A percentile compares a stretch with the other conserved stretches of the same genome.
phyloP scores from a whole-genome alignment of 2,329 filamentous ascomycete genomes.

The Aspergillus phoenicis region DNA sequence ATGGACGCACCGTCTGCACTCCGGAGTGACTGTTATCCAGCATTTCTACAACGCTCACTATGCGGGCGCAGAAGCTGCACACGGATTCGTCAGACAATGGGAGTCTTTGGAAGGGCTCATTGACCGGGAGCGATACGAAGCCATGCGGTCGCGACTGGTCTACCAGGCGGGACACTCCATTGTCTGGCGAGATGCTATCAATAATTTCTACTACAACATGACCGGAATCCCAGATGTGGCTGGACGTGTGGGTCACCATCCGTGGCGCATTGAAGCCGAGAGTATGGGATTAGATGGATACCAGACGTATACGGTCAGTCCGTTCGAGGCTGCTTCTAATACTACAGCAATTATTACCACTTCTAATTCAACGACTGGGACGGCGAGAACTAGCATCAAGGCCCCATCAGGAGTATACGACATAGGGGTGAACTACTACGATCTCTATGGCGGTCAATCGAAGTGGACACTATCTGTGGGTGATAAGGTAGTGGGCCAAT shows the following conservation, averaged over 20 bases:
- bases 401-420: slow-evolving; percentile 61
- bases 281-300: slow-evolving; percentile 65
- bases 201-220: slow-evolving; percentile 63
- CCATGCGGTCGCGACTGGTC: slow-evolving; percentile 60
- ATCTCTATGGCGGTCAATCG: slow-evolving; percentile 61
- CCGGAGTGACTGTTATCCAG: slow-evolving; percentile 68
- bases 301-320: slow-evolving; percentile 54
- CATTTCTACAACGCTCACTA: slow-evolving; percentile 69
- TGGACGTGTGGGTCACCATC: slow-evolving; percentile 62
- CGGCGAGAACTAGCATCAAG: slow-evolving; percentile 50
- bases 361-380: slow-evolving; percentile 55
- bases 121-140: slow-evolving; percentile 61
- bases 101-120: slow-evolving; percentile 57
- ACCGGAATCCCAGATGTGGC: slow-evolving; percentile 62
- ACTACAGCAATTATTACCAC: slow-evolving; percentile 58
- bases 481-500: slow-evolving; percentile 56
- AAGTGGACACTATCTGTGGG: slow-evolving; percentile 60
- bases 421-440: slow-evolving; percentile 68
- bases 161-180: slow-evolving; percentile 72
- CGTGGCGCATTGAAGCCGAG: slow-evolving; percentile 70
- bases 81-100: slow-evolving; percentile 60
- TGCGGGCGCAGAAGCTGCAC: slow-evolving; percentile 60
- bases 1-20: slow-evolving; percentile 64
- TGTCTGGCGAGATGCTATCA: slow-evolving; percentile 70
- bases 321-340: slow-evolving; percentile 63